Base-by-base conservation (phyloP, 345 rosid species). In the Sonneratia caseolaris region DNA sequence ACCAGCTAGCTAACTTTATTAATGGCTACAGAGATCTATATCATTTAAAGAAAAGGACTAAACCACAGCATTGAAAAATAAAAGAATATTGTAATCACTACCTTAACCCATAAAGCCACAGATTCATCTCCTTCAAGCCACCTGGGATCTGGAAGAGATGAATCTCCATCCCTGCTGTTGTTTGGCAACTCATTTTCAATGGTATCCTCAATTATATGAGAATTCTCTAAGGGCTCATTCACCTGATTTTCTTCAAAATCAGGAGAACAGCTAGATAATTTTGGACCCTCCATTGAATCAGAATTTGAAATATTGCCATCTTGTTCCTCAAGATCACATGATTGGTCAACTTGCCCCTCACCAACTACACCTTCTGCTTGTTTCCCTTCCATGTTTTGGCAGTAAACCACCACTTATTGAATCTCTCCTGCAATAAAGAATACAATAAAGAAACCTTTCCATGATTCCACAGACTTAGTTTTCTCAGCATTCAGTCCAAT, bases 21-120 rank as follows among this genome's bases (percentile, higher is more conserved):
- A 56, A n/a, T 56, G 21, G 4, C 9, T 56, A 5, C 1, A 3
- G 22, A 61, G 37, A 61, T 32, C 66, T 61, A 27, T n/a, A 56
- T n/a, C 32, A 8, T 21, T 15, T 53, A 21, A 1, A 56, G 62
- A 56, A 56, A 56, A 56, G 62, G 27, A 56, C 57, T 15, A n/a
- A 40, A 71, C n/a, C 45, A 57, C n/a, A 18, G 57, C 32, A 22
- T 22, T 43, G 27, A 47, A 37, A 56, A 18, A 57, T 35, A 49
- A 65, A 9, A 69, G 43, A 65, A 40, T 47, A 57, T 16, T 61
- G 47, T 48, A 37, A 76, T 32, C n/a, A 43, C 69, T 84, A 95
- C 99, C 98, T 92, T 95, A 72, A 95, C 99, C 99, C 99, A 95
- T 42, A 92, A 76, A 75, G 99, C 97, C 76, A 88, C 82, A 69